Conservation (phyloP, 2,329 filamentous ascomycete species). For the Paramyrothecium roridum region DNA sequence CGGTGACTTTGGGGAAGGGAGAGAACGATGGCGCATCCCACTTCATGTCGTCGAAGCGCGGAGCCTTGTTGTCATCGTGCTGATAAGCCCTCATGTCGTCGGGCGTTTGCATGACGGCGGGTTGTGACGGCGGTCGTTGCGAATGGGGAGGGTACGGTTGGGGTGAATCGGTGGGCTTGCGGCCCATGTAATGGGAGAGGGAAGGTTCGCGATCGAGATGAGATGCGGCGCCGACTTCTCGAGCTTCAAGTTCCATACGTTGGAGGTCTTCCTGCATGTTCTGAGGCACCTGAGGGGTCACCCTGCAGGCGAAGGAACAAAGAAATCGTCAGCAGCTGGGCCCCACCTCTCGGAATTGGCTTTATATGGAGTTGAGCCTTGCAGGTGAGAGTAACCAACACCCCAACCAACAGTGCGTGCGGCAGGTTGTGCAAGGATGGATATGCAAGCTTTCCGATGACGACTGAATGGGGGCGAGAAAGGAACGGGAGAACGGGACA, state of each 20-base stretch:
- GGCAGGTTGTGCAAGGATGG: too few relatives aligned
- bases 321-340: constrained; percentile 30
- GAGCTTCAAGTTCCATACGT: constrained; percentile 81
- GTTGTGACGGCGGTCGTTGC: constrained; percentile 22
- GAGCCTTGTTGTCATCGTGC: constrained; percentile 30
- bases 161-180: constrained; percentile 10
- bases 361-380: constrained; percentile 4
- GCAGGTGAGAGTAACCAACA: constrained; percentile 11
- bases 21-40: constrained; percentile 75
- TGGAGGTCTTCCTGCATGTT: constrained; percentile 95
- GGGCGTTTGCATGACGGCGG: constrained; percentile 29
- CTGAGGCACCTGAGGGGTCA: constrained; percentile 92
- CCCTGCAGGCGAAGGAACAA: constrained; percentile 48
- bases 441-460: too few relatives aligned
- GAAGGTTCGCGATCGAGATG: constrained; percentile 41
- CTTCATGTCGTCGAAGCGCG: constrained; percentile 39
- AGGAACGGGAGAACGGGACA: constrained; percentile 2
- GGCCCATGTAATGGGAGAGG: constrained; percentile 35
- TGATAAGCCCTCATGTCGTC: constrained; percentile 33
- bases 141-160: constrained; percentile 3
- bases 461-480: background rate
- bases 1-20: constrained; percentile 82
- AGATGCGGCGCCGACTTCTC: constrained; percentile 23
- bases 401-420: constrained; percentile 6
- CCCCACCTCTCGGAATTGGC: constrained; percentile 20